These are phyloP conservation scores for Cucurbita pepo DNA, from an alignment of 306 rosid genomes.

Conservation along the genomic window DNA sequence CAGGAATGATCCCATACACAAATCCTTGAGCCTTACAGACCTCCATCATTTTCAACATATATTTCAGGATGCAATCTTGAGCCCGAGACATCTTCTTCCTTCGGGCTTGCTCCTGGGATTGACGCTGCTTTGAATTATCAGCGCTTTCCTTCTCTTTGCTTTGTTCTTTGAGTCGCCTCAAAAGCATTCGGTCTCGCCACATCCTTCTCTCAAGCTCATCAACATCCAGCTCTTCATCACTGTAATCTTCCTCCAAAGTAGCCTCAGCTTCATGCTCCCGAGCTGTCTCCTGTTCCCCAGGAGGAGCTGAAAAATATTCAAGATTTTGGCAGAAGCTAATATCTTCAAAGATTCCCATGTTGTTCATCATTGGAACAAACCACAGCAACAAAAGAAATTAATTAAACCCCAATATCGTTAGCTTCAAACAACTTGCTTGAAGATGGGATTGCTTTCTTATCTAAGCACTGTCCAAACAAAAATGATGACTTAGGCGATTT, in stretches of 20 bases:
- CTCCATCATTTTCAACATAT: slow-evolving; percentile 74
- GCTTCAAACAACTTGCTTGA: background rate
- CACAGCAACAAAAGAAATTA: background rate
- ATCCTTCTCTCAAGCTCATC: slow-evolving; percentile 41
- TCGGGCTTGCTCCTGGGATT: slow-evolving; percentile 47
- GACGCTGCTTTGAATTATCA: slow-evolving; percentile 28
- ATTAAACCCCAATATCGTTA: background rate
- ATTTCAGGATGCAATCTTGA: slow-evolving; percentile 47
- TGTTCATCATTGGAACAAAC: slow-evolving; percentile 1
- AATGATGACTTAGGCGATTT: background rate
- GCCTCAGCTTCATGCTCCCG: slow-evolving; percentile 22
- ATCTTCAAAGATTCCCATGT: slow-evolving; percentile 30
- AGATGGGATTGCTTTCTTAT: background rate
- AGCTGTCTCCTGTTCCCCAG: slow-evolving; percentile 16
- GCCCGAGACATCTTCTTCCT: slow-evolving; percentile 53
- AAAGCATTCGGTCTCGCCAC: slow-evolving; percentile 36
- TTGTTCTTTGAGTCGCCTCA: slow-evolving; percentile 32
- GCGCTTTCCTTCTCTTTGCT: slow-evolving; percentile 21
- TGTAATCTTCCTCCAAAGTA: slow-evolving; percentile 28
- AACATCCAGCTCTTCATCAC: slow-evolving; percentile 37
- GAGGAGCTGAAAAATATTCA: slow-evolving; percentile 21
- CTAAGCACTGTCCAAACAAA: background rate
- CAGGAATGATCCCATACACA: slow-evolving; percentile 65
- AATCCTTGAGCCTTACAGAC: slow-evolving; percentile 50
- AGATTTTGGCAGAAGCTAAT: slow-evolving; percentile 25